Evolutionary conservation across 2,329 filamentous ascomycete species (phyloP).

Genomic region (Penicillium griseofulvum): DNA sequence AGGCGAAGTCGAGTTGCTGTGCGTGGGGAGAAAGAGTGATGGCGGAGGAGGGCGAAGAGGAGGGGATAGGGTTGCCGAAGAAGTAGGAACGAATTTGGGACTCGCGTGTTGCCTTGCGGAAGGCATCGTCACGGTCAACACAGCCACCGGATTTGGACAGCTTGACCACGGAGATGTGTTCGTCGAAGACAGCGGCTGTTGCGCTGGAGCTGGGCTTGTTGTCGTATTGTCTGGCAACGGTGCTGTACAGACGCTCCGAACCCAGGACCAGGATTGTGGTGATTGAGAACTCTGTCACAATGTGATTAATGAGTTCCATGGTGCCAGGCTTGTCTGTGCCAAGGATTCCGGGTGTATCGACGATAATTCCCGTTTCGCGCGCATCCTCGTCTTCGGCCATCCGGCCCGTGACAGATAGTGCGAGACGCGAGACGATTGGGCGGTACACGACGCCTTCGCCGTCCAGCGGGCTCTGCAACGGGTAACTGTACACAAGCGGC

Average conservation of each 20-base stretch:
- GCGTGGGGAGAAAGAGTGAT: conserved; percentile 82
- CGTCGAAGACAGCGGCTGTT: conserved; percentile 52
- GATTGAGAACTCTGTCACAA: conserved; percentile 69
- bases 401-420: conserved; percentile 72
- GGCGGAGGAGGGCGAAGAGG: conserved; percentile 46
- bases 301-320: conserved; percentile 77
- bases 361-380: conserved; percentile 72
- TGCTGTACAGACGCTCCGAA: conserved; percentile 70
- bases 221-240: conserved; percentile 69
- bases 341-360: conserved; percentile 75
- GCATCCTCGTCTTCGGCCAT: conserved; percentile 72
- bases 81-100: conserved; percentile 88
- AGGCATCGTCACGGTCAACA: conserved; percentile 69
- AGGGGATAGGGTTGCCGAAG: conserved; percentile 66
- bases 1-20: conserved; percentile 75
- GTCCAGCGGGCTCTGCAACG: conserved; percentile 64
- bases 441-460: conserved; percentile 72
- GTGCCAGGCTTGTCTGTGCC: conserved; percentile 62
- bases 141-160: conserved; percentile 85
- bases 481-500: conserved; percentile 87
- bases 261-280: conserved; percentile 81
- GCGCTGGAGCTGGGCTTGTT: conserved; percentile 47
- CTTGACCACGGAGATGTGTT: conserved; percentile 70
- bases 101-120: conserved; percentile 71
- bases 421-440: conserved; percentile 71